A percentile compares a stretch with the other conserved stretches of the same genome.
Conservation (phyloP, 371 early-diverging fungal species). For the Rhizomucor pusillus region DNA sequence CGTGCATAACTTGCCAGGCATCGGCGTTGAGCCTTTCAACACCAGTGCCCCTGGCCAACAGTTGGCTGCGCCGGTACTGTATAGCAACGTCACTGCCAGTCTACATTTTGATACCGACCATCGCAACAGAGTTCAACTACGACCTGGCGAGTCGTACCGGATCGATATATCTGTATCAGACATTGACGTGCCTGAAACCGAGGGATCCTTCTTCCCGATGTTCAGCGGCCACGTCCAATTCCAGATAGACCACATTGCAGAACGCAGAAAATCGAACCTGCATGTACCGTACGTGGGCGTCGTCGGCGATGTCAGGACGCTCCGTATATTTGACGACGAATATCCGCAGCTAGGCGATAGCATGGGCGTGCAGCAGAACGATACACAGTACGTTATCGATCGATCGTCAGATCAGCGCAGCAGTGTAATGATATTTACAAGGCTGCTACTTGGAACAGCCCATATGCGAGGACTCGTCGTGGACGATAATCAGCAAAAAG, state of each 20-base stretch:
- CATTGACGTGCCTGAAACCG: not conserved
- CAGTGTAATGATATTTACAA: conserved; percentile 1
- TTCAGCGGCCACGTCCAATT: conserved; percentile 39
- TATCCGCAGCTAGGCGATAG: conserved; percentile 19
- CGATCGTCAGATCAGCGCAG: not conserved
- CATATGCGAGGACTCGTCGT: conserved; percentile 7
- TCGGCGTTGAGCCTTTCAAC: conserved; percentile 43
- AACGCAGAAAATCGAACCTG: conserved; percentile 11
- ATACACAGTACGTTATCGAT: not conserved
- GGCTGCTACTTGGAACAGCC: conserved; percentile 11
- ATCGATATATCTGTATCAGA: conserved; percentile 9
- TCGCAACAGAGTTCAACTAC: conserved; percentile 22
- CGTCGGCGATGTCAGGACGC: conserved; percentile 41
- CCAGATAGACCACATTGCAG: not conserved
- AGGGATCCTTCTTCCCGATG: conserved; percentile 22
- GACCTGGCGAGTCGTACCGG: conserved; percentile 35
- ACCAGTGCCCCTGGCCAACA: conserved; percentile 18
- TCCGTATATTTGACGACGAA: conserved; percentile 45
- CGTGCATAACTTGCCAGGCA: conserved; percentile 21
- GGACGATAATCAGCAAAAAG: not conserved
- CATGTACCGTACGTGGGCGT: conserved; percentile 59
- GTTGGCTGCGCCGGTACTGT: conserved; percentile 24
- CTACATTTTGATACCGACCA: conserved; percentile 23
- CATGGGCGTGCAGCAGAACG: not conserved
- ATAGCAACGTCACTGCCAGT: conserved; percentile 24